A percentile compares a stretch with the other conserved stretches of the same genome.
Evolutionary conservation across 1,284 basidiomycete genomes (phyloP).

Genomic region (Irpex lacteus): DNA sequence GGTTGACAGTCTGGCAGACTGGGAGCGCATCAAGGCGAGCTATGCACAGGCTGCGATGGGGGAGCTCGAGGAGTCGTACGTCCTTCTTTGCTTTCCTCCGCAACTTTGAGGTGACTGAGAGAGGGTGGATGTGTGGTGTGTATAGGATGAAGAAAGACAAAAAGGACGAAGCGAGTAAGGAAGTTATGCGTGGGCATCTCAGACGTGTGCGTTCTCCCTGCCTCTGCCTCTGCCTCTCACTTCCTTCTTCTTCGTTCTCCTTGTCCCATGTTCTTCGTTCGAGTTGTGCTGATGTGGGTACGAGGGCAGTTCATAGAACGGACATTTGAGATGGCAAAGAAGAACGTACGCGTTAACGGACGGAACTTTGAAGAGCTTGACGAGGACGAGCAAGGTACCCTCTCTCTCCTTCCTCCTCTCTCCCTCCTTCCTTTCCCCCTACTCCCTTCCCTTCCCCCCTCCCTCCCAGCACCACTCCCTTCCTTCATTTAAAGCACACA

Average conservation of each 20-base stretch:
- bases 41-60: constrained; percentile 43
- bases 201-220: constrained; percentile 41
- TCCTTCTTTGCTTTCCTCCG: background rate
- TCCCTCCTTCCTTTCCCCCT: background rate
- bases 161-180: constrained; percentile 34
- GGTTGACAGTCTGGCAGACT: constrained; percentile 59
- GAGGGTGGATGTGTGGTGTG: constrained; percentile 6
- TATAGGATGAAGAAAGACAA: constrained; percentile 1
- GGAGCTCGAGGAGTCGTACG: constrained; percentile 34
- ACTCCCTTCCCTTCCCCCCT: background rate
- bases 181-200: constrained; percentile 44
- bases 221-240: no score
- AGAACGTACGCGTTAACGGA: constrained; percentile 78
- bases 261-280: no score
- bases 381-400: constrained; percentile 54
- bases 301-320: constrained; percentile 47
- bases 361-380: constrained; percentile 68
- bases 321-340: constrained; percentile 61
- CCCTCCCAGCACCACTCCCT: background rate
- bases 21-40: constrained; percentile 53
- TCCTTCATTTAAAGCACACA: background rate
- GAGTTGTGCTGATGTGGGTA: no score
- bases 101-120: background rate
- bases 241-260: no score
- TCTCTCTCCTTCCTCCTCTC: constrained; percentile 9